These are phyloP conservation scores for Auricularia sp. DNA, from an alignment of 768 basidiomycete species.

Conservation along the genomic window DNA sequence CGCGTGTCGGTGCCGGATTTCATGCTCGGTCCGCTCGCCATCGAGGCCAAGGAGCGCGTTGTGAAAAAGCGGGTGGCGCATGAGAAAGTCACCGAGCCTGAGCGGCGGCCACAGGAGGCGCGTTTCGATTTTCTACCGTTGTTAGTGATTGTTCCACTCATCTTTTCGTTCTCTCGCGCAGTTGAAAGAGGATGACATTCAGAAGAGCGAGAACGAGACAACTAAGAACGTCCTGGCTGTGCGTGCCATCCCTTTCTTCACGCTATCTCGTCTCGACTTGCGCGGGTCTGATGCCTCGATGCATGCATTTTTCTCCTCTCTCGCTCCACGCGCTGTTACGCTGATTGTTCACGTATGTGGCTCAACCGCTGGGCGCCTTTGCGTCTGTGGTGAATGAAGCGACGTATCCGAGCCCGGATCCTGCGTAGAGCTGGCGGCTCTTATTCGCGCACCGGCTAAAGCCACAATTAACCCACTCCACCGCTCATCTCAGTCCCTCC, in stretches of 20 bases:
- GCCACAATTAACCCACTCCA: no score
- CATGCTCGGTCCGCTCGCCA: slow-evolving; percentile 86
- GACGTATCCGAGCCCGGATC: no score
- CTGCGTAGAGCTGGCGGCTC: no score
- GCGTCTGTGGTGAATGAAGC: no score
- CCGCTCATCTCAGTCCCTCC: no score
- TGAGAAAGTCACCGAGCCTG: slow-evolving; percentile 62
- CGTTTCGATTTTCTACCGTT: slow-evolving; percentile 1
- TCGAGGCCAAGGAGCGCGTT: slow-evolving; percentile 73
- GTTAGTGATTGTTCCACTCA: neutral
- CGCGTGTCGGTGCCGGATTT: slow-evolving; percentile 77
- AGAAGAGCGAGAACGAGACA: slow-evolving; percentile 79
- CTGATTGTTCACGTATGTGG: no score
- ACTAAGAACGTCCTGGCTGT: slow-evolving; percentile 76
- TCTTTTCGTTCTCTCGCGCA: slow-evolving; percentile 2
- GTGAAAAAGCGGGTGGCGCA: slow-evolving; percentile 51
- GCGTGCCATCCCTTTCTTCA: slow-evolving; percentile 16
- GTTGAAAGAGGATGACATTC: slow-evolving; percentile 72
- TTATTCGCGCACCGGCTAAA: no score
- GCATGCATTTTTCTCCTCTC: no score
- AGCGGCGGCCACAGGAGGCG: slow-evolving; percentile 61
- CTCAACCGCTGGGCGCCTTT: no score
- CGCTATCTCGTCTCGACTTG: no score
- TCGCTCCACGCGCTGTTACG: no score
- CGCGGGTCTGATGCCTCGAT: no score